Base-by-base conservation (phyloP, 1,284 basidiomycete species). In the Inonotus hispidus region DNA sequence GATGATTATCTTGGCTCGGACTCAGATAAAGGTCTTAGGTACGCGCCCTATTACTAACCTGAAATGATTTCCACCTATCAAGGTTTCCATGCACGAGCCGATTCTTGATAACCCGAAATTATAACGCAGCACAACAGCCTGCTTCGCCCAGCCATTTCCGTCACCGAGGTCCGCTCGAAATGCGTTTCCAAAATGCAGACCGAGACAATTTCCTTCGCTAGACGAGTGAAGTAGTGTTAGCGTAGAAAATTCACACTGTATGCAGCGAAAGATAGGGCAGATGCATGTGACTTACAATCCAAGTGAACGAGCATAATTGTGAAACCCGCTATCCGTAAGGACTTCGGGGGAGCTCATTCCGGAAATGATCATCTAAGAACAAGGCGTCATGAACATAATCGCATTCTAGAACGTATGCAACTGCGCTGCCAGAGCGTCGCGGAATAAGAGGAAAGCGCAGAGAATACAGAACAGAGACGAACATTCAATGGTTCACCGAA, bases 401-500 rank as follows among this genome's bases (percentile, higher is more conserved):
- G 32, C 32, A 32, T 8, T 32, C 32, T 8, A 32, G 32, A 8
- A 32, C 4, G 32, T 3, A 8, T 32, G 32, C 8, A 32, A 32
- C 8, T 32, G 32, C 32, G 8, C 32, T 4, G 4, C 32, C 8
- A n/a, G n/a, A n/a, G n/a, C n/a, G n/a, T n/a, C n/a, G n/a, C n/a
- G n/a, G n/a, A n/a, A n/a, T n/a, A n/a, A n/a, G n/a, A n/a, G 32
- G 32, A 32, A 32, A 32, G 32, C 8, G 27, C 3, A 5, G 38
- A 35, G 32, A 13, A 50, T 38, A 2, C 10, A 19, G 29, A 8
- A 38, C 0, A 16, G 10, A 2, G 37, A 37, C 11, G 21, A 60
- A 85, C 80, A 65, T 91, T 91, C 60, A 91, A 71, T 25, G 89
- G 89, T 71, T 90, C 89, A 32, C 88, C 89, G 3, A 71, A 66